Base-by-base conservation (phyloP, 257 asterid species). In the Ehretia macrophylla region DNA sequence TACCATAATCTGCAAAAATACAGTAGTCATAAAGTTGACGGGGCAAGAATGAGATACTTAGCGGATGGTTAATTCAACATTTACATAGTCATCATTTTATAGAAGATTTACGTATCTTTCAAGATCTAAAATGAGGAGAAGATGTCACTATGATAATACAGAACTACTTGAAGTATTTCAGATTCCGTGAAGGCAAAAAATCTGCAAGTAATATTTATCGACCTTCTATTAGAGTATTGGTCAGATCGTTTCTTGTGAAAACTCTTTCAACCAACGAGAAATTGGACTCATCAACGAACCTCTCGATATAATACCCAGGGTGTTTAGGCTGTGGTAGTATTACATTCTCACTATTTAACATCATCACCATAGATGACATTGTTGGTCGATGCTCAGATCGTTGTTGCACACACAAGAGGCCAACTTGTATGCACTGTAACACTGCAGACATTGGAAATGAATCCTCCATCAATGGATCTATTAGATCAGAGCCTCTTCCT, bases 311-410 rank as follows among this genome's bases (percentile, higher is more conserved):
- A 45, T 74, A 82, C 51, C 79, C 87, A 0, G 87, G 87, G 23
- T 74, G 73, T 27, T 73, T 73, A 8, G 85, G 78, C 40, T 67
- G 68, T 39, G 87, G 75, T 4, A 80, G 66, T 38, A 47, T 27
- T 11, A 14, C 10, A 11, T 68, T 32, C 60, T 73, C 77, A 8
- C 71, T 66, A 3, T 65, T 72, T 56, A 81, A 54, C 85, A 81
- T 80, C 17, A 63, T 58, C 32, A 81, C 63, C 11, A 61, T 72
- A 0, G 66, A 64, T 0, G 85, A 74, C 83, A 83, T 83, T 48
- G 51, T 65, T 6, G 87, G 87, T 27, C 87, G 61, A 32, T 83
- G 83, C 12, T 69, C 72, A 22, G 85, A 77, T 23, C 20, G 63
- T 27, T 60, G 59, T 19, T 78, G 81, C 20, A 73, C 77, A 18